Percentiles rank a stretch among this genome's conserved stretches.
Conservation (phyloP, 257 asterid genomes). For the Avicennia marina region DNA sequence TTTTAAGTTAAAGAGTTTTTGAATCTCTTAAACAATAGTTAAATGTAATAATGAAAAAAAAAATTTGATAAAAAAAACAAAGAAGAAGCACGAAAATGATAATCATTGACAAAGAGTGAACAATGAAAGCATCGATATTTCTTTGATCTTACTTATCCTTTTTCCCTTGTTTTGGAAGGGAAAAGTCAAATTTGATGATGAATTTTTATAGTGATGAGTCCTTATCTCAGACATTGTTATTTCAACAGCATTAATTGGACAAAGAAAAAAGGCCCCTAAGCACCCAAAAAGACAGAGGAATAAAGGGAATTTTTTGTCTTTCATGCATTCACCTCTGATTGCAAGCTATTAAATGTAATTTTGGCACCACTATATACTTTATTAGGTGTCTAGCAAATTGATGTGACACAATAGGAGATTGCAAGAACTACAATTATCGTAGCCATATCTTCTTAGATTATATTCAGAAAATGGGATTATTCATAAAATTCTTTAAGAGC, state of each 20-base stretch:
- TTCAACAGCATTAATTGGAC: constrained; percentile 22
- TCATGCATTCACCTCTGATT: neutral
- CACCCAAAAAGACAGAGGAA: constrained; percentile 29
- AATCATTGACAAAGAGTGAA: constrained; percentile 1
- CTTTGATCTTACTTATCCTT: neutral
- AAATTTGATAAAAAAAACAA: no score
- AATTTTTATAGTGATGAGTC: constrained; percentile 7
- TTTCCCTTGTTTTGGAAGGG: constrained; percentile 6
- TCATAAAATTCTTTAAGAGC: neutral
- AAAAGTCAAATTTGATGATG: constrained; percentile 9
- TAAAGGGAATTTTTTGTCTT: constrained; percentile 12
- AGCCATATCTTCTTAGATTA: no score
- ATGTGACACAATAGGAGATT: neutral
- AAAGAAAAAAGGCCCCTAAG: constrained; percentile 9
- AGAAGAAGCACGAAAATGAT: no score
- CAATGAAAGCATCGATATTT: neutral
- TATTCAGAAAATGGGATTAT: no score
- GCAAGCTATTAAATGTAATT: neutral
- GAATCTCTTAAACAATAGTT: no score
- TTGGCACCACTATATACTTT: no score
- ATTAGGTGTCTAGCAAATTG: neutral
- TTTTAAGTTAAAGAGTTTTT: no score
- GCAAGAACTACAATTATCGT: no score
- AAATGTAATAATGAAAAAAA: no score
- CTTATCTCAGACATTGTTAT: constrained; percentile 18